Evolutionary conservation across 495 filamentous ascomycete genomes (phyloP), one percentile per base, ranked within the genome.

Genomic region (Penicillium cataractarum): DNA sequence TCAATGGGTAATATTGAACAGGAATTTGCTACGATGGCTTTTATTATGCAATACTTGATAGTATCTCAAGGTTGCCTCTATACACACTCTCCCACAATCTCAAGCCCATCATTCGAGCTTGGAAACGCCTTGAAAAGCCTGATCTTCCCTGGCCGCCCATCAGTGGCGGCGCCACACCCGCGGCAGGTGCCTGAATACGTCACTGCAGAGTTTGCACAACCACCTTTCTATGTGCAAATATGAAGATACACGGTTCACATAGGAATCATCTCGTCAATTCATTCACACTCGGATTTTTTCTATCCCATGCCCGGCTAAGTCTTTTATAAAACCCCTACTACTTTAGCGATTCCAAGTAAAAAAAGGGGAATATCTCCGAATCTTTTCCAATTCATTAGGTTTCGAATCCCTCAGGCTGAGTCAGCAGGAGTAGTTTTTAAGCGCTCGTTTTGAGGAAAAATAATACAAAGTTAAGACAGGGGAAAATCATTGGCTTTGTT

Each of bases 131-230:
- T 12, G 29, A 15, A 35, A 32, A 54, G 27, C 21, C 27, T 29
- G 27, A 33, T 56, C 31, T 56, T 55, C 52, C 15, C 22, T 31
- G 9, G 9, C 33, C 35, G 44, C 6, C 53, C 22, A 53, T 61
- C 61, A 29, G 66, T 68, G 66, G 66, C 66, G 66, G 58, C 66
- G 66, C 63, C 66, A 68, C 66, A 63, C 32, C 65, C 65, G 65
- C 17, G 24, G 40, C 5, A 37, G 42, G 49, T 48, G 26, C 51
- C 48, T 55, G 35, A 26, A 57, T 61, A 32, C 62, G 65, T 68
- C 62, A 65, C 35, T 67, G 65, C 57, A 67, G 65, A 67, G 15
- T 64, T 49, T 67, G 60, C 64, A n/a, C 40, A 24, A 22, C 1
- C 40, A 21, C 10, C 33, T 15, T 0, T 15, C 12, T 17, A 1